These are phyloP conservation scores for Podila minutissima DNA, from an alignment of 192 early-diverging fungal genomes.

Conservation along the genomic window DNA sequence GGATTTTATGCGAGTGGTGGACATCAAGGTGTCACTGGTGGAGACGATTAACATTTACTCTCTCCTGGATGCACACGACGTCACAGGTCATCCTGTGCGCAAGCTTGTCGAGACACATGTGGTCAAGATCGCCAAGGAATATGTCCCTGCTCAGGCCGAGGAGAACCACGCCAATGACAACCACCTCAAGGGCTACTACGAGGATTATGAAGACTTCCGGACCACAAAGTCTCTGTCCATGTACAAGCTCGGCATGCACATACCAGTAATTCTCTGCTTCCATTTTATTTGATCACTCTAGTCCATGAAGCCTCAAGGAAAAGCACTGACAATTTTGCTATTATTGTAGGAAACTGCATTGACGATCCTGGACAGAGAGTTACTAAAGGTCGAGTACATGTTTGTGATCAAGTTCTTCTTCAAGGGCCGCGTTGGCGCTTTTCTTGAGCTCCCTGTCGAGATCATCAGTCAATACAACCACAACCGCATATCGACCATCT, in stretches of 20 bases:
- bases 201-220: conserved; percentile 39
- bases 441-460: conserved; percentile 42
- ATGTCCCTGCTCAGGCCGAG: conserved; percentile 44
- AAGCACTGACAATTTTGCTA: background rate
- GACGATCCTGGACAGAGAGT: conserved; percentile 36
- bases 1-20: conserved; percentile 44
- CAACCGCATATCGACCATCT: conserved; percentile 47
- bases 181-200: conserved; percentile 47
- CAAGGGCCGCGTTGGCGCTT: conserved; percentile 41
- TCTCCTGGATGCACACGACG: conserved; percentile 9
- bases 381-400: conserved; percentile 38
- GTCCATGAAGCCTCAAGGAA: too few relatives aligned
- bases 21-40: conserved; percentile 45
- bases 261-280: conserved; percentile 22
- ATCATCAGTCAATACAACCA: conserved; percentile 49
- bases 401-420: conserved; percentile 53
- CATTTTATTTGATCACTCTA: background rate
- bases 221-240: conserved; percentile 41
- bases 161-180: conserved; percentile 46
- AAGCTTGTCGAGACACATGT: conserved; percentile 38
- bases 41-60: conserved; percentile 40
- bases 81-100: background rate
- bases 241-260: conserved; percentile 46
- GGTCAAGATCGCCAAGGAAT: conserved; percentile 40
- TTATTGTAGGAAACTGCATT: conserved; percentile 29